Evolutionary conservation across 306 rosid genomes (phyloP).

Genomic region (Cucurbita pepo): DNA sequence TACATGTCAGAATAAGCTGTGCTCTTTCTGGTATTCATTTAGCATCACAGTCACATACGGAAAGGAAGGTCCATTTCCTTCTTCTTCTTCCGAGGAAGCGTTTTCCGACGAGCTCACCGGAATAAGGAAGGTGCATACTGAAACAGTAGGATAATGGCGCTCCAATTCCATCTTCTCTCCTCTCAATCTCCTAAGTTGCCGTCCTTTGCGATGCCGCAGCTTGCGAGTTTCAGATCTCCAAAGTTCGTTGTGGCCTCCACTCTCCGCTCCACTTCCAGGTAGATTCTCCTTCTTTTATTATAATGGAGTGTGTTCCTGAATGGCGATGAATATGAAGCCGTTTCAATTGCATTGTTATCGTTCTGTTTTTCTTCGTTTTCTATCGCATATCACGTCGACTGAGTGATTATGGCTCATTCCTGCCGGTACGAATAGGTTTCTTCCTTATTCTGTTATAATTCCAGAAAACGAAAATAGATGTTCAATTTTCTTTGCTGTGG

Average conservation of each 20-base stretch:
- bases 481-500: background rate
- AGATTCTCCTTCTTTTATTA: constrained; percentile 3
- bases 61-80: background rate
- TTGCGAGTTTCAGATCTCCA: constrained; percentile 69
- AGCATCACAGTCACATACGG: constrained; percentile 2
- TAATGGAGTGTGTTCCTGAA: background rate
- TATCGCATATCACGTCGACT: background rate
- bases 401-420: background rate
- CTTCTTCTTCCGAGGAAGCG: background rate
- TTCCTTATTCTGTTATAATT: background rate
- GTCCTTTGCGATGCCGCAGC: constrained; percentile 38
- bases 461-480: background rate
- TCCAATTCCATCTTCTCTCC: constrained; percentile 20
- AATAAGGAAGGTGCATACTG: background rate
- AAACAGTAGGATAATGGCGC: constrained; percentile 35
- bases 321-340: background rate
- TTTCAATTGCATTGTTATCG: background rate
- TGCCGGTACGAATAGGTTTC: background rate
- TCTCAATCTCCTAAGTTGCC: constrained; percentile 35
- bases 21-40: no score
- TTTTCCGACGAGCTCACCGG: background rate
- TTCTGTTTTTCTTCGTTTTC: background rate
- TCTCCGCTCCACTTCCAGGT: constrained; percentile 62
- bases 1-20: no score
- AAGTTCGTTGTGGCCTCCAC: constrained; percentile 74